phyloP scores from a whole-genome alignment of 805 yeast species.

The Candida bentonensis region DNA sequence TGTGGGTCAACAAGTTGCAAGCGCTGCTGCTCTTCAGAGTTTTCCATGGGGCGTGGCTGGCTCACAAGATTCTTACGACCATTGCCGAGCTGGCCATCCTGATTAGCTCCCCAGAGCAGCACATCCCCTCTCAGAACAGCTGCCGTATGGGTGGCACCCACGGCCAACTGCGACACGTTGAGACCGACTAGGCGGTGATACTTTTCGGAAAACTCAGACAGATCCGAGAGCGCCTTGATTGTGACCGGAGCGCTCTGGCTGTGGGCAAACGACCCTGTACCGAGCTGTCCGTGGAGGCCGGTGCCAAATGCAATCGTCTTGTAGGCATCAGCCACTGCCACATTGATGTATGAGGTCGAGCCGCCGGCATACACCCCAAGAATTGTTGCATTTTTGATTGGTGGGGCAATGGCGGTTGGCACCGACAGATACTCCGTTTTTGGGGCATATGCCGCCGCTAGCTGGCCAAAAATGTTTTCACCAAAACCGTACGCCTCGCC shows the following conservation, averaged over 20 bases:
- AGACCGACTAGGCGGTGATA: conserved; percentile 29
- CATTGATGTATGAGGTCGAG: conserved; percentile 39
- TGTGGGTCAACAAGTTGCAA: neutral
- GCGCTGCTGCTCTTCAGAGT: neutral
- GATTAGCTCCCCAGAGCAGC: conserved; percentile 74
- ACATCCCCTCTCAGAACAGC: conserved; percentile 34
- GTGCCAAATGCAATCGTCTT: conserved; percentile 55
- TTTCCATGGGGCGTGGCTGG: conserved; percentile 8
- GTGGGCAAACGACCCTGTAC: conserved; percentile 62
- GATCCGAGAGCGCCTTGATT: conserved; percentile 32
- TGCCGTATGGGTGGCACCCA: conserved; percentile 54
- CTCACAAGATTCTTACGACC: conserved; percentile 51
- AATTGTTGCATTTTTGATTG: conserved; percentile 18
- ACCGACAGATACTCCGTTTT: conserved; percentile 55
- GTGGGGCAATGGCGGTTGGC: conserved; percentile 41
- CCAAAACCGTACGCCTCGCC: conserved; percentile 83
- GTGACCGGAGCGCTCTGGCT: conserved; percentile 54
- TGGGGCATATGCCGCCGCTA: conserved; percentile 55
- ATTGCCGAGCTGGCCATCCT: conserved; percentile 70
- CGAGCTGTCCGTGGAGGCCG: conserved; percentile 78
- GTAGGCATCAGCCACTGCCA: conserved; percentile 13
- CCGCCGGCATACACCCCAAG: conserved; percentile 53
- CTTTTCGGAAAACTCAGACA: conserved; percentile 43
- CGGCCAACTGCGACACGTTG: conserved; percentile 36
- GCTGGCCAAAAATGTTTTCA: conserved; percentile 68